Base-by-base conservation (phyloP, 2,329 filamentous ascomycete genomes). In the Triangularia setosa region DNA sequence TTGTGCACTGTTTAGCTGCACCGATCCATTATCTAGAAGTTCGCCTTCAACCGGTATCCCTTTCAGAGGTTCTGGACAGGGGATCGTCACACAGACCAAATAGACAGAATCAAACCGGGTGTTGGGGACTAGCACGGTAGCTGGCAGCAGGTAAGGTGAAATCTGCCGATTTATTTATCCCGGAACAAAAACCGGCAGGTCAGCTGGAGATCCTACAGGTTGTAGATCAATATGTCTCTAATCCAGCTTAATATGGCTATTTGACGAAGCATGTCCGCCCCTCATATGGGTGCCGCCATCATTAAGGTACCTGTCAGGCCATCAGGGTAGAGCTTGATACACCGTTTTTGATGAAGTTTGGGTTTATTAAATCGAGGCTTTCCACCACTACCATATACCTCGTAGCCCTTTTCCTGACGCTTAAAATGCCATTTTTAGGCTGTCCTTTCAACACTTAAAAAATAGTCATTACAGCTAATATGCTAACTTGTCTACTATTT, bases 161-260 rank as follows among this genome's bases (percentile, higher is more conserved):
- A 60, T 52, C 40, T 60, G 58, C 58, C 58, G 58, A 21, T 14
- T 40, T 24, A 53, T 52, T 60, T 60, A 40, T 60, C 48, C 58
- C 58, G 58, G 21, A 24, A 44, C 58, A 60, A 30, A 16, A 52
- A n/a, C 14, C 58, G 58, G 58, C 40, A 60, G 24, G 27, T 33
- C 27, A 60, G 4, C 58, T 25, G 58, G 14, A 53, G 35, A 18
- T 25, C 40, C 7, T 28, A 52, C 40, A n/a, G 16, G 24, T 44
- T 11, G 25, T 8, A n/a, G 12, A 14, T 53, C 58, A 60, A 53
- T 60, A 11, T 60, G 35, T 28, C 25, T 18, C 58, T 24, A 60
- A 60, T 60, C 40, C 8, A 18, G 40, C 23, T 53, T 60, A 60
- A 60, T 60, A 27, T 60, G 58, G 58, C 23, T 60, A 60, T 60